These are phyloP conservation scores for Sporothrix inflata DNA, from an alignment of 2,329 filamentous ascomycete genomes.

Conservation along the genomic window DNA sequence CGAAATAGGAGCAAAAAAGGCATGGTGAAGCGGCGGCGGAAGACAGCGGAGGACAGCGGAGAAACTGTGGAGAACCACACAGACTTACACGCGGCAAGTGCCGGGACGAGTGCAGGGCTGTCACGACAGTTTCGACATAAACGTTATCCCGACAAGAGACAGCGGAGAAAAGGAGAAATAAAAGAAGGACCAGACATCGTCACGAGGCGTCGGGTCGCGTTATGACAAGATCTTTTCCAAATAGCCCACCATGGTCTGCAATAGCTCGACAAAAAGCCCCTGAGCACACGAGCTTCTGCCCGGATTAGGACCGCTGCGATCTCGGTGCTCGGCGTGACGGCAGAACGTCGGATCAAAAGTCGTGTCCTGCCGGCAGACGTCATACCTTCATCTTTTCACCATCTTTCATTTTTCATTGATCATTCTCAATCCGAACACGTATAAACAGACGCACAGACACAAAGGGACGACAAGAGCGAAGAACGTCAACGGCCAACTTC, in stretches of 20 bases:
- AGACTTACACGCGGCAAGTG: background rate
- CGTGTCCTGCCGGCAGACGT: background rate
- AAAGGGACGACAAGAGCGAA: no score
- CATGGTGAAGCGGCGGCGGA: background rate
- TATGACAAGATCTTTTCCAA: background rate
- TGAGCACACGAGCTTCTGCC: background rate
- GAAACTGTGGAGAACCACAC: no score
- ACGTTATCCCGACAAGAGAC: background rate
- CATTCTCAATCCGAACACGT: no score
- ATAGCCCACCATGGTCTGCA: background rate
- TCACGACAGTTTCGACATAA: background rate
- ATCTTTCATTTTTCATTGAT: no score
- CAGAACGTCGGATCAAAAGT: background rate
- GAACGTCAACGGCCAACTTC: background rate
- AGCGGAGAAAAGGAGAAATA: background rate
- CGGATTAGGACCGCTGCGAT: no score
- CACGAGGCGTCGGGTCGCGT: background rate
- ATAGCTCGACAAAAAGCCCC: background rate
- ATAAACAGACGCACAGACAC: background rate
- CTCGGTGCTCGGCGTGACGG: no score
- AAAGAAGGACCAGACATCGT: background rate
- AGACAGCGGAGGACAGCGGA: background rate
- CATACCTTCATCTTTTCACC: no score
- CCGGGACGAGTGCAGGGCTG: background rate
- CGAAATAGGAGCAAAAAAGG: background rate